These are phyloP conservation scores for Allium fistulosum DNA, from an alignment of 106 monocot species.

Conservation along the genomic window DNA sequence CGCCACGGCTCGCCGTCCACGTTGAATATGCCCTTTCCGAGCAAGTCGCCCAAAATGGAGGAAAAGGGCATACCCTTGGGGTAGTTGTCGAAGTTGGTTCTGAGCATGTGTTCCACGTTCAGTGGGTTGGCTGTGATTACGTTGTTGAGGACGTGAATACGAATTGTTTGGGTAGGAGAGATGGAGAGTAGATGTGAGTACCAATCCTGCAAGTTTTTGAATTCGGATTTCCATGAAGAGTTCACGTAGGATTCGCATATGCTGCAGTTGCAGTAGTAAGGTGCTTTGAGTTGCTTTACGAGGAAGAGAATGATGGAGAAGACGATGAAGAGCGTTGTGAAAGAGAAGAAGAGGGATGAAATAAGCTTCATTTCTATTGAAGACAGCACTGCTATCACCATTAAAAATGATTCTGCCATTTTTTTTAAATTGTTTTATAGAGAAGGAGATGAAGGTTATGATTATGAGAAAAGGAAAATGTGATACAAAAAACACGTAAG, in stretches of 20 bases:
- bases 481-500: too few relatives aligned
- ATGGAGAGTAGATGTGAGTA: conserved; percentile 40
- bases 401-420: too few relatives aligned
- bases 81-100: conserved; percentile 50
- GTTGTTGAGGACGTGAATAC: conserved; percentile 44
- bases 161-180: conserved; percentile 49
- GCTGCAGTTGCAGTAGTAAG: conserved; percentile 37
- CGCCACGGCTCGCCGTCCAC: conserved; percentile 56
- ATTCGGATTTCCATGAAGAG: conserved; percentile 32
- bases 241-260: conserved; percentile 38
- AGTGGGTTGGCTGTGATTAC: conserved; percentile 47
- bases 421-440: too few relatives aligned
- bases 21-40: conserved; percentile 67
- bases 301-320: conserved; percentile 22
- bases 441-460: too few relatives aligned
- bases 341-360: conserved; percentile 16
- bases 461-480: too few relatives aligned
- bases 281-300: background rate
- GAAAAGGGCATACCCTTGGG: conserved; percentile 64
- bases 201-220: conserved; percentile 60
- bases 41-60: conserved; percentile 48
- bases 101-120: conserved; percentile 63
- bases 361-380: background rate
- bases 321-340: conserved; percentile 14
- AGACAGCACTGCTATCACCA: too few relatives aligned